Base-by-base conservation (phyloP, 192 early-diverging fungal genomes). In the Entrophospora sp. region DNA sequence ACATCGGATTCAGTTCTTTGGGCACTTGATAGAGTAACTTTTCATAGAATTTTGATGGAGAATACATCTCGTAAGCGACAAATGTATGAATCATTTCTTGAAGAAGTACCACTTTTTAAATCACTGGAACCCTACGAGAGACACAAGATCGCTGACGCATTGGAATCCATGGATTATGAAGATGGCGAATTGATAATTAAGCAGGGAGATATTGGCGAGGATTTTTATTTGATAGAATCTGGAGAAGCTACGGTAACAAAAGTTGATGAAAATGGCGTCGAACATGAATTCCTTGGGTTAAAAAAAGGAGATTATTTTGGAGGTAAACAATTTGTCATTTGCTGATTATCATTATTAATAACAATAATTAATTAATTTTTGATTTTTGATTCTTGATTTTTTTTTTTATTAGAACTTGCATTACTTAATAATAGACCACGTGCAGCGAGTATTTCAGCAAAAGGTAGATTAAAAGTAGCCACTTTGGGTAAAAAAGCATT, bases 21-120 rank as follows among this genome's bases (percentile, higher is more conserved):
- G 96, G 96, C 96, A 3, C 71, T 99, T 38, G 96, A 99, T 75
- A 89, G 96, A 57, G 89, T 99, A 35, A 96, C 96, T 0, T 99
- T 99, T 83, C 87, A 95, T 52, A 79, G 91, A 32, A 93, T 99
- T 64, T 74, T 99, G 68, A 99, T 99, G 96, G 95, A 99, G 71
- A 91, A 93, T 73, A 99, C 96, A 3, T 89, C 87, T 40, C 84
- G 89, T 61, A 97, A 99, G 73, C 83, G 96, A 14, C 86, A 90
- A 38, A 88, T 97, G 86, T 99, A 99, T 77, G 96, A 99, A 78
- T 68, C 79, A 18, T 99, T 99, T 77, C 75, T 99, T 51, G 94
- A 95, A 75, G 95, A 94, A 36, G 88, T 99, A 13, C 86, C 86
- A 4, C 73, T 97, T 27, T 83, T 99, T 22, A 77, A 85, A 18